These are phyloP conservation scores for Trametes sp. DNA, from an alignment of 1,284 basidiomycete genomes.

Conservation along the genomic window DNA sequence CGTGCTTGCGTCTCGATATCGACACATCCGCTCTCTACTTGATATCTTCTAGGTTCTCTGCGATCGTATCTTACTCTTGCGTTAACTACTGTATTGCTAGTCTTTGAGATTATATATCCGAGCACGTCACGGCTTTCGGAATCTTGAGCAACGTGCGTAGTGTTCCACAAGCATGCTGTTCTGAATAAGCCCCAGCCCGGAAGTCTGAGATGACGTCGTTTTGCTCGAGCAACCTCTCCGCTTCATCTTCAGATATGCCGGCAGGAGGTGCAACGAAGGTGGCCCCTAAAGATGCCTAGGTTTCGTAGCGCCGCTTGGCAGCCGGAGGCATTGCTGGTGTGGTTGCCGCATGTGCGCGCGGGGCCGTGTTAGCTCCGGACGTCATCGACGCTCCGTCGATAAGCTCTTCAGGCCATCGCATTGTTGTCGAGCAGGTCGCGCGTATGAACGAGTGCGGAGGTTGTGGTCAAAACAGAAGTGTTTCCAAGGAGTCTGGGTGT, in stretches of 20 bases:
- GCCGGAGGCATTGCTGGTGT: constrained; percentile 13
- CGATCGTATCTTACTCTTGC: background rate
- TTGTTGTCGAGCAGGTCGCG: no score
- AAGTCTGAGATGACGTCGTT: no score
- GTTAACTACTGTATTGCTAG: background rate
- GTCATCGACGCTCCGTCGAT: no score
- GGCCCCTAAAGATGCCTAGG: background rate
- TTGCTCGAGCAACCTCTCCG: no score
- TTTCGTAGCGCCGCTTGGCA: constrained; percentile 7
- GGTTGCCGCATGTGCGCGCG: background rate
- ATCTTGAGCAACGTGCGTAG: no score
- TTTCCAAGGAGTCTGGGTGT: no score
- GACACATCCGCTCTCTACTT: background rate
- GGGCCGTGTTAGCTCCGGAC: background rate
- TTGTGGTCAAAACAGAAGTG: background rate
- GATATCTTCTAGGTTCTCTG: background rate
- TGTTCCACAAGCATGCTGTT: no score
- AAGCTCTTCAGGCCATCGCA: no score
- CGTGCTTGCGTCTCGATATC: background rate
- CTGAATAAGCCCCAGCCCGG: no score
- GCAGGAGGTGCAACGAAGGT: background rate
- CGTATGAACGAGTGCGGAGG: background rate
- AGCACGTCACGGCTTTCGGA: no score
- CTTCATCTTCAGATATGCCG: no score
- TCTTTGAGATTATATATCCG: background rate